Percentiles rank a stretch among this genome's conserved stretches.
These are phyloP conservation scores for Aspergillus sp. DNA, from an alignment of 2,329 filamentous ascomycete genomes.

Conservation along the genomic window DNA sequence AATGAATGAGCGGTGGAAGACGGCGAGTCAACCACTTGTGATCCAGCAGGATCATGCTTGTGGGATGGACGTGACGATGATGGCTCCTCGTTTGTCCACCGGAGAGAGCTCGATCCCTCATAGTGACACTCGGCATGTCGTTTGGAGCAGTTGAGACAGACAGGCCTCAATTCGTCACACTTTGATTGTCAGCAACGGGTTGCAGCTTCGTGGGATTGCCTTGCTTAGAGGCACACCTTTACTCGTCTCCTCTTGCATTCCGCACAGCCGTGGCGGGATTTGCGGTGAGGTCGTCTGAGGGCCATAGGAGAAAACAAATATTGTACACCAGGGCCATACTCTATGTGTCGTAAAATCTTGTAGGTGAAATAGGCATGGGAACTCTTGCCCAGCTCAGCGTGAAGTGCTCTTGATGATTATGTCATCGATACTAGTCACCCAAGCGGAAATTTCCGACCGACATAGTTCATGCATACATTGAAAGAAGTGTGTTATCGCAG, in stretches of 20 bases:
- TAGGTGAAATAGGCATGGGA: background rate
- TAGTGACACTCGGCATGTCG: constrained; percentile 33
- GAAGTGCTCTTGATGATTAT: background rate
- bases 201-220: background rate
- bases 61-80: constrained; percentile 14
- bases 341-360: background rate
- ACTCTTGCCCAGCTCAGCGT: background rate
- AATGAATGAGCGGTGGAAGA: constrained; percentile 20
- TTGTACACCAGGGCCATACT: background rate
- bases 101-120: constrained; percentile 27
- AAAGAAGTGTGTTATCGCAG: too few relatives aligned
- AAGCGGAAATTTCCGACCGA: too few relatives aligned
- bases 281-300: constrained; percentile 34
- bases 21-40: constrained; percentile 14
- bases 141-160: constrained; percentile 33
- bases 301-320: constrained; percentile 21
- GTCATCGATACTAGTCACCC: constrained; percentile 1
- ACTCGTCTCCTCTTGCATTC: constrained; percentile 36
- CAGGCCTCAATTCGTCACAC: constrained; percentile 34
- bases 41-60: constrained; percentile 18
- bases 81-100: constrained; percentile 32
- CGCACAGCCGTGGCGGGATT: constrained; percentile 35
- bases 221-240: constrained; percentile 23
- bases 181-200: constrained; percentile 10
- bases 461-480: too few relatives aligned